These are phyloP conservation scores for Calocera viscosa DNA, from an alignment of 768 basidiomycete genomes.

Conservation along the genomic window DNA sequence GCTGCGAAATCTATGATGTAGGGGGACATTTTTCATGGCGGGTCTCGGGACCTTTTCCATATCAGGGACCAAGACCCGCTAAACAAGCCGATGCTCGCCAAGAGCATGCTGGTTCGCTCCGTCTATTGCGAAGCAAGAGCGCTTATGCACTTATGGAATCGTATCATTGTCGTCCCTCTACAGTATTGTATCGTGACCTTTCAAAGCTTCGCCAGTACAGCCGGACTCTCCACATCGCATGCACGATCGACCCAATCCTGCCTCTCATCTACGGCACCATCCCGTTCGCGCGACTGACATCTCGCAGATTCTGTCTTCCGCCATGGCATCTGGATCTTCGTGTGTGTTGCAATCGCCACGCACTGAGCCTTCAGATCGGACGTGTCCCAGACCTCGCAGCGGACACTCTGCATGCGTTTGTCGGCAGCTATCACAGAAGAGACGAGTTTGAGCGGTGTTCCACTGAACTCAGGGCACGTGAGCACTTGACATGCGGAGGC, in stretches of 20 bases:
- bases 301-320: not conserved
- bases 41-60: constrained; percentile 6
- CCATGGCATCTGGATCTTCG: not conserved
- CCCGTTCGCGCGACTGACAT: not conserved
- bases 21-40: constrained; percentile 3
- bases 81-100: not conserved
- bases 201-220: no score
- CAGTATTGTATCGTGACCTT: no score
- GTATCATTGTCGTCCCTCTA: no score
- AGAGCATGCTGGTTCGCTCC: no score
- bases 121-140: no score
- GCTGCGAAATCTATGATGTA: not conserved
- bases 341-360: not conserved
- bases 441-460: not conserved
- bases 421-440: not conserved
- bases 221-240: no score
- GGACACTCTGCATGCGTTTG: not conserved
- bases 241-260: not conserved
- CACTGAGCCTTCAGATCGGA: not conserved
- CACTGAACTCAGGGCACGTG: not conserved
- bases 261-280: not conserved
- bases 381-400: not conserved
- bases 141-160: no score
- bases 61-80: not conserved
- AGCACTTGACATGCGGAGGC: not conserved